phyloP scores from a whole-genome alignment of 306 rosid genomes.

The Macrotyloma uniflorum region DNA sequence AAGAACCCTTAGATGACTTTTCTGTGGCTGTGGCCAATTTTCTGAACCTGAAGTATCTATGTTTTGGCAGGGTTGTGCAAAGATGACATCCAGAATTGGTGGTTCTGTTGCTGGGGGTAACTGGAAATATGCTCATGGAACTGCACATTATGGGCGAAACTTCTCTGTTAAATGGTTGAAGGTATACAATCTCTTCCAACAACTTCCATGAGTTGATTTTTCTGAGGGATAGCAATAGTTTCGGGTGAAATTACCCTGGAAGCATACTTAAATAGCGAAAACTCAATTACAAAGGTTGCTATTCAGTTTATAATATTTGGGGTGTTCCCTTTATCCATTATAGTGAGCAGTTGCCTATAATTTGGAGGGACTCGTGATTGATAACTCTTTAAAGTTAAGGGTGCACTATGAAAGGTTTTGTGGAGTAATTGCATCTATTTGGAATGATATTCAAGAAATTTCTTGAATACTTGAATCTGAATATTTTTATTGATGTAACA shows the following conservation, averaged over 20 bases:
- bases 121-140: slow-evolving; percentile 99
- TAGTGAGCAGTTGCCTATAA: slow-evolving; percentile 10
- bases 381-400: not conserved
- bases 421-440: not conserved
- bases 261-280: slow-evolving; percentile 13
- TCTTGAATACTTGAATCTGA: not conserved
- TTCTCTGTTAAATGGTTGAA: slow-evolving; percentile 96
- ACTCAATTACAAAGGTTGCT: not conserved
- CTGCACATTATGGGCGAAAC: slow-evolving; percentile 98
- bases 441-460: not conserved
- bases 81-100: slow-evolving; percentile 98
- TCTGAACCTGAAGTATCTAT: slow-evolving; percentile 33
- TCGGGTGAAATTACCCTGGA: not conserved
- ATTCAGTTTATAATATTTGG: not conserved
- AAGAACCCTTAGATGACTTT: slow-evolving; percentile 5
- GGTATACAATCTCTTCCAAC: slow-evolving; percentile 49
- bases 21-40: slow-evolving; percentile 17
- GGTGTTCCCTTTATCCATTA: slow-evolving; percentile 18
- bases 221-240: slow-evolving; percentile 4
- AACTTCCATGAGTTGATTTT: slow-evolving; percentile 19
- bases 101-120: slow-evolving; percentile 97
- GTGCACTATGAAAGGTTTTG: slow-evolving; percentile 16
- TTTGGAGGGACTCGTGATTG: slow-evolving; percentile 5
- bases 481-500: not conserved
- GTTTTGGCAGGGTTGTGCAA: slow-evolving; percentile 91